Evolutionary conservation across 495 filamentous ascomycete genomes (phyloP).

Genomic region (Antarctomyces pellizariae): DNA sequence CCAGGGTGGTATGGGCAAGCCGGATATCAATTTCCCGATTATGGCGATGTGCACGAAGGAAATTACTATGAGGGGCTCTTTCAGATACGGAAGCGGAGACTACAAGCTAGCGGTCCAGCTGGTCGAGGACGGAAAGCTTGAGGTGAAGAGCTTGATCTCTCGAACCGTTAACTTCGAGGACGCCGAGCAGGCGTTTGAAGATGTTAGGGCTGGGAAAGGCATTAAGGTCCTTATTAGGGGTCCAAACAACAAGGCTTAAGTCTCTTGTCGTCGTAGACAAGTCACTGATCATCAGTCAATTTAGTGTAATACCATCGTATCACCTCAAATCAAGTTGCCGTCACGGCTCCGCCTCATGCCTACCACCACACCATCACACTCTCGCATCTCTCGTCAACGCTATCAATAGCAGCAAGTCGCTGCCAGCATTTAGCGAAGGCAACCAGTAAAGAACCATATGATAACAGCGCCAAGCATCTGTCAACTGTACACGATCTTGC

Average conservation of each 20-base stretch:
- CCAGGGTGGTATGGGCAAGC: constrained; percentile 63
- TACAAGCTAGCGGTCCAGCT: constrained; percentile 57
- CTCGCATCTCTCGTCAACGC: too few species aligned
- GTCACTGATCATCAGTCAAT: too few species aligned
- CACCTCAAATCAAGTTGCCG: too few species aligned
- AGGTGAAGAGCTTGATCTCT: constrained; percentile 48
- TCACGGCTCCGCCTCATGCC: too few species aligned
- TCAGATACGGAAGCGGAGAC: constrained; percentile 64
- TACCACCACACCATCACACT: too few species aligned
- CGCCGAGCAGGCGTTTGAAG: constrained; percentile 56
- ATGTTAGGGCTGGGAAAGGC: constrained; percentile 49
- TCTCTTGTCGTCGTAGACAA: too few species aligned
- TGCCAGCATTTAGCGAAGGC: too few species aligned
- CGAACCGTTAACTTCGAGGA: constrained; percentile 44
- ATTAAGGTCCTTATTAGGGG: constrained; percentile 74
- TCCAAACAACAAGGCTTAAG: constrained; percentile 29
- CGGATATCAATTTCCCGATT: constrained; percentile 63
- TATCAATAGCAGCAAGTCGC: too few species aligned
- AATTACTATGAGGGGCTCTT: constrained; percentile 55
- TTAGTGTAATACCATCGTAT: too few species aligned
- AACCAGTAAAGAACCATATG: too few species aligned
- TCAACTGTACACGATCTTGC: too few species aligned
- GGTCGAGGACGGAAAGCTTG: constrained; percentile 34
- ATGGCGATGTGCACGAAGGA: constrained; percentile 62
- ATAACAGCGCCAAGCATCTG: too few species aligned